A percentile compares a stretch with the other conserved stretches of the same genome.
Conservation (phyloP, 1,284 basidiomycete species). For the Peniophora sp. region DNA sequence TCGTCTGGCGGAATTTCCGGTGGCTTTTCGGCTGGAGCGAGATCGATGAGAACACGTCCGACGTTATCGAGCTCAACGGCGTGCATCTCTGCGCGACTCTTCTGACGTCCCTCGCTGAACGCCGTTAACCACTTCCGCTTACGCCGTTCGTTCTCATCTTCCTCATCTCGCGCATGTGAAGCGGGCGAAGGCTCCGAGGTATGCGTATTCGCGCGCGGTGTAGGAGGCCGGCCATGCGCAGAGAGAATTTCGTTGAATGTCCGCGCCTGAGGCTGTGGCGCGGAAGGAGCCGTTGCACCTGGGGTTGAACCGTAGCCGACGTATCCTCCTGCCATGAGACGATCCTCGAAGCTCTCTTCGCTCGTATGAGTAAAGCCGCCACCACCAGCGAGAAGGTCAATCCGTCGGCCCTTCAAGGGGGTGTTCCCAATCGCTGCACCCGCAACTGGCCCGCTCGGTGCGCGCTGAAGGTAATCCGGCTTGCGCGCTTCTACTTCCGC, state of each 20-base stretch:
- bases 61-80: slow-evolving; percentile 58
- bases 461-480: slow-evolving; percentile 61
- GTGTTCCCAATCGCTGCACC: slow-evolving; percentile 56
- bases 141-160: slow-evolving; percentile 51
- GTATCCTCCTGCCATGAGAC: slow-evolving; percentile 70
- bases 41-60: slow-evolving; percentile 57
- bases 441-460: slow-evolving; percentile 22
- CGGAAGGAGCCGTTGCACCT: slow-evolving; percentile 21
- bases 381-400: slow-evolving; percentile 33
- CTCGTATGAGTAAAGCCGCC: slow-evolving; percentile 63
- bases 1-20: slow-evolving; percentile 11
- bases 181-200: slow-evolving; percentile 12
- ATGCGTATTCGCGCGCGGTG: slow-evolving; percentile 31
- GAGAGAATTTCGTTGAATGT: neutral
- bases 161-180: slow-evolving; percentile 18
- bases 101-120: slow-evolving; percentile 28
- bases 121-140: slow-evolving; percentile 59
- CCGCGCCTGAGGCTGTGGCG: slow-evolving; percentile 11
- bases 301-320: slow-evolving; percentile 46
- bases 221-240: slow-evolving; percentile 26
- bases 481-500: slow-evolving; percentile 51
- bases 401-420: slow-evolving; percentile 58
- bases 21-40: slow-evolving; percentile 18
- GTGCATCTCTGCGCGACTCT: slow-evolving; percentile 29
- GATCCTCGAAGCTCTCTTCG: slow-evolving; percentile 75